Base-by-base conservation (phyloP, 805 yeast species). In the Kodamaea fukazawae region DNA sequence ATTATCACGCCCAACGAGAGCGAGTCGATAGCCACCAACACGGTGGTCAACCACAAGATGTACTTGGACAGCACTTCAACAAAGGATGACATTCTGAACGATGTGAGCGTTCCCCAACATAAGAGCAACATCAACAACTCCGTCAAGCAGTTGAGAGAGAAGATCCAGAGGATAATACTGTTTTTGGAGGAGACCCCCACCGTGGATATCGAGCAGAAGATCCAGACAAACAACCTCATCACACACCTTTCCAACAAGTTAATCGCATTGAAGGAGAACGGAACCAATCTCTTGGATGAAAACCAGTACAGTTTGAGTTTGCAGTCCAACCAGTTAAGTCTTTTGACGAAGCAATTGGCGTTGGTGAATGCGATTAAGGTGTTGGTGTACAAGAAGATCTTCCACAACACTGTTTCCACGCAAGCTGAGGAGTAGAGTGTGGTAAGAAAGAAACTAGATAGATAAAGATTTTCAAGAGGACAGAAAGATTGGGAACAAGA, bases 1-100 rank as follows among this genome's bases (percentile, higher is more conserved):
- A 39, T 46, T 4, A 44, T 65, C 7, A 44, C 43, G 2, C 51
- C 65, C 1, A 58, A 54, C 22, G 65, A 60, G 23, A 50, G 61
- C 3, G 73, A 68, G 38, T 50, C 46, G 16, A 58, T 60, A 6
- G 61, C 71, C 1, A 51, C 67, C 1, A 49, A 55, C 4, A 63
- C 72, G 4, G 48, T 65, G 7, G 48, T 44, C 11, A 58, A 61
- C 30, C 50, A 61, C 40, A 52, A 49, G 29, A 38, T 53, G n/a
- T 63, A 63, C 29, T 48, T 50, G 10, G 42, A 47, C 22, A 47
- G 45, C 16, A 45, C 43, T 13, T 32, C 26, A 8, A 30, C 36
- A 15, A 27, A 27, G 7, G 40, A 41, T 11, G 38, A 12, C 29
- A 33, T 18, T 36, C 42, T 11, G 31, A 29, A 40, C n/a, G 44